Evolutionary conservation across 108 stramenopile genomes (phyloP).

Genomic region (Parietichytrium sp.): DNA sequence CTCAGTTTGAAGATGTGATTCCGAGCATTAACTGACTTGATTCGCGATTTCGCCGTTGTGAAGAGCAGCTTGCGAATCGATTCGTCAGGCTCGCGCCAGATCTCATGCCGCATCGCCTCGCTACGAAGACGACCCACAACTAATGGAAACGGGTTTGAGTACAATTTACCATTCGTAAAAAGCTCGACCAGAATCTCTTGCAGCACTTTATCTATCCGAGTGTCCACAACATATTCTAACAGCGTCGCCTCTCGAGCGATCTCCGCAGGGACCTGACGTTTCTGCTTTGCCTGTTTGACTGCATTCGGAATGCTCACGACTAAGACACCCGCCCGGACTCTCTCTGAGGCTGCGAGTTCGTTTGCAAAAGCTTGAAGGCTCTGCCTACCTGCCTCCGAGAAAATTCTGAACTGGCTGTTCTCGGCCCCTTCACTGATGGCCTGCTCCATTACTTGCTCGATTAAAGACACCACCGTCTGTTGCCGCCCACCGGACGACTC

Average conservation of each 20-base stretch:
- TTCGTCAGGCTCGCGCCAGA: conserved; percentile 13
- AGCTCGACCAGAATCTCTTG: not conserved
- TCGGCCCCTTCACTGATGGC: not conserved
- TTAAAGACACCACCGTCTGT: not conserved
- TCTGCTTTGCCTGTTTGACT: conserved; percentile 15
- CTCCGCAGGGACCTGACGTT: not conserved
- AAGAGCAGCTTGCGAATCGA: not conserved
- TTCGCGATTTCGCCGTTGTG: not conserved
- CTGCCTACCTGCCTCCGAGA: not conserved
- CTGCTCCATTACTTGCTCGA: not conserved
- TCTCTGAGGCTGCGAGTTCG: not conserved
- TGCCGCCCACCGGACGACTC: not conserved
- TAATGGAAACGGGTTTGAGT: not conserved
- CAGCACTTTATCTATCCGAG: conserved; percentile 16
- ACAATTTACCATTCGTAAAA: conserved; percentile 4
- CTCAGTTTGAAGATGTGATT: not conserved
- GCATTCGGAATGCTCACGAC: conserved; percentile 31
- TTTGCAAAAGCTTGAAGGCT: not conserved
- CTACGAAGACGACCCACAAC: not conserved
- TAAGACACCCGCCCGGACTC: not conserved
- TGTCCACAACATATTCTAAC: conserved; percentile 27
- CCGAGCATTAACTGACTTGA: not conserved
- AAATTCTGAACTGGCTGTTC: not conserved
- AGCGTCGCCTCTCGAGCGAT: conserved; percentile 10
- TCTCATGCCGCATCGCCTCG: not conserved